Evolutionary conservation across 257 asterid genomes (phyloP).

Genomic region (Prunella vulgaris): DNA sequence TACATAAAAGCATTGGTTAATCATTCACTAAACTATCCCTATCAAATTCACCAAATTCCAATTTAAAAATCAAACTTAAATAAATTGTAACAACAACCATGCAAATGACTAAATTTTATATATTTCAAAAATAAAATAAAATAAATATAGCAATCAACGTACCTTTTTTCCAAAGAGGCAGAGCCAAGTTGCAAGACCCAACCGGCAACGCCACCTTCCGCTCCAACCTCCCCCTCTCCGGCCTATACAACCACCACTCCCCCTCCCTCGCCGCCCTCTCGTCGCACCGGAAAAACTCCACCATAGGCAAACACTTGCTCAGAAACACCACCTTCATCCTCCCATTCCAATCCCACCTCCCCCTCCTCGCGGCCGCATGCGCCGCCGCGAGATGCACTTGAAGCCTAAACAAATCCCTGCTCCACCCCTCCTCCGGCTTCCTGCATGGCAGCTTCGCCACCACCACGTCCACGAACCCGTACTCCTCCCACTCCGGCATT

Average conservation of each 20-base stretch:
- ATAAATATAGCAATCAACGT: neutral
- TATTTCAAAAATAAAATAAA: neutral
- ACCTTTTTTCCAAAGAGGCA: constrained; percentile 95
- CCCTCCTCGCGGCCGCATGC: constrained; percentile 57
- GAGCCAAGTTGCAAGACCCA: constrained; percentile 84
- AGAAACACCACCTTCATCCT: constrained; percentile 53
- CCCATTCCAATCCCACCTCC: constrained; percentile 48
- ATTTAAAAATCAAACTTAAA: neutral
- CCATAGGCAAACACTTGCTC: constrained; percentile 77
- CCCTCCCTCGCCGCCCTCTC: constrained; percentile 61
- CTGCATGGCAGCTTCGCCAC: constrained; percentile 73
- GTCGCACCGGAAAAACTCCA: constrained; percentile 75
- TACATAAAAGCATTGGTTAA: neutral
- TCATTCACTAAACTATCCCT: neutral
- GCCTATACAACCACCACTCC: constrained; percentile 78
- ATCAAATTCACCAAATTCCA: neutral
- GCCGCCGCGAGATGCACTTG: constrained; percentile 74
- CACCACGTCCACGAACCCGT: constrained; percentile 48
- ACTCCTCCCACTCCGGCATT: constrained; percentile 47
- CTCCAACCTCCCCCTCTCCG: constrained; percentile 46
- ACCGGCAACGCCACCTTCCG: constrained; percentile 67
- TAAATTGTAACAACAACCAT: too few relatives aligned
- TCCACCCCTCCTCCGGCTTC: constrained; percentile 54
- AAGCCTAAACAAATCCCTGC: constrained; percentile 69
- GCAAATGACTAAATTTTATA: too few relatives aligned